Evolutionary conservation across 768 basidiomycete genomes (phyloP), one percentile per base, ranked within the genome.

Genomic region (Sutorius australiensis): DNA sequence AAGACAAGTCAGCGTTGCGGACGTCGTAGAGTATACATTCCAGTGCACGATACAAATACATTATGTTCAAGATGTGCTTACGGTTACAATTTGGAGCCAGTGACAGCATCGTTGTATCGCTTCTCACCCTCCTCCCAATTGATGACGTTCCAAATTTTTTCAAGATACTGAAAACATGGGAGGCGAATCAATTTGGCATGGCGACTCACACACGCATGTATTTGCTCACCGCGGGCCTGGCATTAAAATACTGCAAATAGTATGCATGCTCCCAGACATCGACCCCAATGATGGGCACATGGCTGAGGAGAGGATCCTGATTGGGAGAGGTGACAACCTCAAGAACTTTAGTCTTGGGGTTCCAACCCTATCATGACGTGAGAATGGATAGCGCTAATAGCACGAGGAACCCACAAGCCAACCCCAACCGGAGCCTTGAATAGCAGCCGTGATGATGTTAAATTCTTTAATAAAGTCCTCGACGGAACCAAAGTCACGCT

Each of bases 191-290:
- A 6, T 24, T 54, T 51, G 58, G 33, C 31, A 5, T 12, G 27
- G 8, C 14, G 33, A 45, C 38, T 37, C 30, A 12, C 11, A 6
- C 3, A 24, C 34, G 5, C 4, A 44, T 10, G 39, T 21, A 34
- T 34, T 19, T 30, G 78, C 93, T 70, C 66, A 95, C 93, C 66
- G 92, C 89, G 50, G 76, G 83, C 80, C 95, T 95, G 64, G 92
- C 93, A 72, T 97, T 98, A 70, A 89, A 83, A 77, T 98, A 98
- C 72, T 98, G 93, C 65, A 97, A 82, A 76, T 97, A 98, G 79
- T 93, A 92, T 46, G 92, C 92, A 65, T 95, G 93, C 75, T 95
- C 93, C 93, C 94, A 95, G 66, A 95, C 85, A 60, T 95, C 93
- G 62, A 97, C 83, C 49, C 94, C 93, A 62, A 95, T 89, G 74